Evolutionary conservation across 1,139 yeast genomes (phyloP), one percentile per base, ranked within the genome.

Genomic region (Pichia sp.): DNA sequence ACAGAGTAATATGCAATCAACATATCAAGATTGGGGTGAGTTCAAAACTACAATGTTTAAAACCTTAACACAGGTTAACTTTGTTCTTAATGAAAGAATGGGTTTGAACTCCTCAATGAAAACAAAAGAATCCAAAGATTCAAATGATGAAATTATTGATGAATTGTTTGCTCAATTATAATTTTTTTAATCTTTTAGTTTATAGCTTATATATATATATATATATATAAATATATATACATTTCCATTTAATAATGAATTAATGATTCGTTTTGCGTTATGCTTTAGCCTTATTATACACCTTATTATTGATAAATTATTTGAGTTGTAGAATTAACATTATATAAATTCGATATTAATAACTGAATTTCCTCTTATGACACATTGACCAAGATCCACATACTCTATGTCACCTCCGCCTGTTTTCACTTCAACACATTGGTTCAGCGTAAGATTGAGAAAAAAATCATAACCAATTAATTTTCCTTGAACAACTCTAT

Each of bases 311-410:
- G 8, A 32, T 22, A 32, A 23, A 32, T 22, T 32, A 32, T 23
- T 22, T 25, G 23, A 6, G 11, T 9, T 23, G 16, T 22, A 20
- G 4, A 32, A 20, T 33, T 22, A 5, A 22, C 8, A 22, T 29
- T 48, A 58, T 33, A 61, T 38, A 16, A 59, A 51, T 44, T 61
- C 64, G 23, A 62, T 54, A 42, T 61, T 59, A 10, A 60, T 55
- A 3, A 62, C 56, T 1, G 65, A 60, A 40, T 61, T 62, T 2
- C 66, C 66, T 40, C 66, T 55, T 7, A 62, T 45, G 35, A 62
- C 63, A 45, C 58, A 54, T 31, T 57, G 58, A 8, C 65, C 66
- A 23, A 60, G 46, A n/a, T 52, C 49, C 26, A 52, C 45, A 20
- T 41, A 45, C 12, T 49, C 48, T 12, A 43, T 43, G n/a, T 49